Evolutionary conservation across 768 basidiomycete genomes (phyloP).

Genomic region (Boletus rubropictus): DNA sequence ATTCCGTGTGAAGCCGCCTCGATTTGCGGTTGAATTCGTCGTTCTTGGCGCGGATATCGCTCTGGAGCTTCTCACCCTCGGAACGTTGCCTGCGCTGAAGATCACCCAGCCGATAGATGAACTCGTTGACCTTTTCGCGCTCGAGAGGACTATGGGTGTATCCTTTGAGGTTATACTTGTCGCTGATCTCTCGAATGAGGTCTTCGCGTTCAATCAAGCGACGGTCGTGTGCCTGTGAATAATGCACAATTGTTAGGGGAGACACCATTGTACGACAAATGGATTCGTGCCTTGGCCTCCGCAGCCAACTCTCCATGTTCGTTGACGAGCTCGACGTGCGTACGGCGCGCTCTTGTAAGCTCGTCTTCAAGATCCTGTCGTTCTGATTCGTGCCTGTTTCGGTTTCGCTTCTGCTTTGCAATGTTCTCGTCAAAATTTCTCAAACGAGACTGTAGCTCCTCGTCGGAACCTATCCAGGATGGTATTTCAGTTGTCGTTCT

Average conservation of each 20-base stretch:
- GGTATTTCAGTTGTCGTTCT: background rate
- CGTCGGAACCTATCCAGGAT: constrained; percentile 54
- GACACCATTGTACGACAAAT: background rate
- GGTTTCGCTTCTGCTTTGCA: constrained; percentile 43
- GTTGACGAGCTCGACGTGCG: constrained; percentile 52
- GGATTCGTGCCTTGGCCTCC: constrained; percentile 58
- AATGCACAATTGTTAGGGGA: background rate
- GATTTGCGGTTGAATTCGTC: constrained; percentile 63
- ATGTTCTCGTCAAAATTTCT: constrained; percentile 58
- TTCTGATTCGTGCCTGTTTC: constrained; percentile 42
- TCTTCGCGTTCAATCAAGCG: constrained; percentile 68
- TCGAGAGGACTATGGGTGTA: constrained; percentile 67
- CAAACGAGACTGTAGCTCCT: constrained; percentile 56
- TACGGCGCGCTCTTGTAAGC: constrained; percentile 40
- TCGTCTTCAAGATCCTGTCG: constrained; percentile 62
- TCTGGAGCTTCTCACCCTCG: constrained; percentile 67
- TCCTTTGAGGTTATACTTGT: constrained; percentile 66
- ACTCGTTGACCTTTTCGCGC: constrained; percentile 66
- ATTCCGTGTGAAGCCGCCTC: constrained; percentile 48
- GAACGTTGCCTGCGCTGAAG: constrained; percentile 55
- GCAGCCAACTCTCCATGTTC: constrained; percentile 65
- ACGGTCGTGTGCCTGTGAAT: constrained; percentile 60
- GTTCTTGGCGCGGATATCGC: constrained; percentile 48
- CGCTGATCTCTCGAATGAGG: constrained; percentile 62
- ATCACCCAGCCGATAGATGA: constrained; percentile 59